phyloP scores from a whole-genome alignment of 1,284 basidiomycete genomes.

The Rhizoctonia solani region DNA sequence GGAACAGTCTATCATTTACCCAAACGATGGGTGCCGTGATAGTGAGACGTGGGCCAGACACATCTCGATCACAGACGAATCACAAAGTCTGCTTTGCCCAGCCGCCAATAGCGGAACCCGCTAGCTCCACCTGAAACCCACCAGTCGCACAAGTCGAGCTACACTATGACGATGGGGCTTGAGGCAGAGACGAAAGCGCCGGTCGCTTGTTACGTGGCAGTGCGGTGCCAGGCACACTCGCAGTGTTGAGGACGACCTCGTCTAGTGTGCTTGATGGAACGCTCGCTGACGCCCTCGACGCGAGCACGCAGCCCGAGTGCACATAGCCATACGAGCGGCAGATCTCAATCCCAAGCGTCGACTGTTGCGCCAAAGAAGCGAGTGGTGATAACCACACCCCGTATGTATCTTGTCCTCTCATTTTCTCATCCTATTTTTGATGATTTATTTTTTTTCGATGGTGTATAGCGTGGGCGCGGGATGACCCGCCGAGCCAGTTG shows the following conservation, averaged over 20 bases:
- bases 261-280: conserved; percentile 29
- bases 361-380: conserved; percentile 50
- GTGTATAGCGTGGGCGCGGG: conserved; percentile 71
- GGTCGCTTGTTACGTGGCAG: background rate
- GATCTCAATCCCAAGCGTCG: conserved; percentile 45
- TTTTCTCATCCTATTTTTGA: background rate
- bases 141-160: too few species aligned
- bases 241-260: too few species aligned
- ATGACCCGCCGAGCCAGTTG: conserved; percentile 75
- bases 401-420: too few species aligned
- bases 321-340: conserved; percentile 44
- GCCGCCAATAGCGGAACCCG: background rate
- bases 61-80: background rate
- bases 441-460: background rate
- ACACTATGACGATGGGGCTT: background rate
- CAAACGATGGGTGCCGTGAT: background rate
- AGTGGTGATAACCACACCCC: conserved; percentile 68
- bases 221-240: too few species aligned
- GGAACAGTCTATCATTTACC: background rate
- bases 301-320: conserved; percentile 38
- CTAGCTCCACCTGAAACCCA: background rate
- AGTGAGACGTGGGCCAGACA: background rate
- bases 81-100: too few species aligned
- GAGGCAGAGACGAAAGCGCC: background rate
- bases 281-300: conserved; percentile 10